Evolutionary conservation across 2,329 filamentous ascomycete species (phyloP).

Genomic region (Fusarium miscanthi): DNA sequence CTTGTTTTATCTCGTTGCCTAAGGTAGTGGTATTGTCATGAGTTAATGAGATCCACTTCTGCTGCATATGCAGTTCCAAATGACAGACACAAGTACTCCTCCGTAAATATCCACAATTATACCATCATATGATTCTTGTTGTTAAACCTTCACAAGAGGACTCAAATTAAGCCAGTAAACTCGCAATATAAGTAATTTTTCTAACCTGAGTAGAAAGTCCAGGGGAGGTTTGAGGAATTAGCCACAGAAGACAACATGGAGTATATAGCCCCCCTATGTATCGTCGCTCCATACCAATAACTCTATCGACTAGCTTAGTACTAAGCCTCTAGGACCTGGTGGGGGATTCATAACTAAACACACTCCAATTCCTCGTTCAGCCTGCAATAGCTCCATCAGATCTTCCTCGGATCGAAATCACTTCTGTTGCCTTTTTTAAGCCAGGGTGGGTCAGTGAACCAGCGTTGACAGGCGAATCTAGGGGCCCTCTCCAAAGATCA

Average conservation of each 20-base stretch:
- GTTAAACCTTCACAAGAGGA: not conserved
- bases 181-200: not conserved
- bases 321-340: not conserved
- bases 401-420: not conserved
- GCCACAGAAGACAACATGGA: not conserved
- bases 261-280: not conserved
- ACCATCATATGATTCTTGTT: not conserved
- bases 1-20: not conserved
- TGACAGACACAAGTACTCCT: not conserved
- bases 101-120: not conserved
- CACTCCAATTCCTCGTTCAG: not conserved
- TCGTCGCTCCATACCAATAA: not conserved
- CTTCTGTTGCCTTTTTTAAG: not conserved
- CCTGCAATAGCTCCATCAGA: not conserved
- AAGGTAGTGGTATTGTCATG: not conserved
- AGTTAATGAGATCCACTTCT: not conserved
- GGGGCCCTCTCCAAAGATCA: not conserved
- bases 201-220: not conserved
- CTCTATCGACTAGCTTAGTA: not conserved
- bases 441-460: no score
- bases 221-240: not conserved
- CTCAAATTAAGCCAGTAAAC: not conserved
- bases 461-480: not conserved
- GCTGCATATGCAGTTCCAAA: constrained; percentile 14
- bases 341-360: not conserved